These are phyloP conservation scores for Gaeumannomyces tritici DNA, from an alignment of 2,329 filamentous ascomycete genomes.

Conservation along the genomic window DNA sequence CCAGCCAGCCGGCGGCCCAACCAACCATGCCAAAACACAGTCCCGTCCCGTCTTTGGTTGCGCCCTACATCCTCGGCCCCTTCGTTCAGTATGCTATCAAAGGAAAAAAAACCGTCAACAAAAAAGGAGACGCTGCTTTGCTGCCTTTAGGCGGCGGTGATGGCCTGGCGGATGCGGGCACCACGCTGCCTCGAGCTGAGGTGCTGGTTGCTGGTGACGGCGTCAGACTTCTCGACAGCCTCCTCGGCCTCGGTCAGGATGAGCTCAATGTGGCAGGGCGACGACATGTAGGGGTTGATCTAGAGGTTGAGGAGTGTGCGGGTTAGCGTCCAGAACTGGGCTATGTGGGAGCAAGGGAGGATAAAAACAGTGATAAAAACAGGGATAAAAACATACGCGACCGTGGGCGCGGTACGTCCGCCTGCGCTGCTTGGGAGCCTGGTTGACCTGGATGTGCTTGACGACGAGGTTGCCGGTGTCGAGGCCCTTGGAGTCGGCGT, in stretches of 20 bases:
- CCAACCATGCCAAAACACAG: constrained; percentile 3
- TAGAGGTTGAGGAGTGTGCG: constrained; percentile 22
- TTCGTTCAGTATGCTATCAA: constrained; percentile 2
- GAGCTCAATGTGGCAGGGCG: constrained; percentile 99
- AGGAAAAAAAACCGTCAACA: not conserved
- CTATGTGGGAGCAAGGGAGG: too few species aligned
- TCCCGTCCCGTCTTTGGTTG: not conserved
- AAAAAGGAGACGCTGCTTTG: constrained; percentile 18
- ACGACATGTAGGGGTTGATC: constrained; percentile 99
- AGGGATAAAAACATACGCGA: constrained; percentile 64
- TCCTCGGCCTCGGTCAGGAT: constrained; percentile 98
- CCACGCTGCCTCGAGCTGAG: constrained; percentile 92
- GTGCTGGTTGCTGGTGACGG: constrained; percentile 53
- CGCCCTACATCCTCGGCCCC: too few species aligned
- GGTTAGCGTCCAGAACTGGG: not conserved
- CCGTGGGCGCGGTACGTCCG: constrained; percentile 99
- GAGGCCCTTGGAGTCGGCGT: constrained; percentile 93
- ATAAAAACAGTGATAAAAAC: too few species aligned
- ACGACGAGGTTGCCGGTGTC: constrained; percentile 95
- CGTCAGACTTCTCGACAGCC: constrained; percentile 82
- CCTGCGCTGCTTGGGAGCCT: constrained; percentile 98
- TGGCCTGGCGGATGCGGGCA: constrained; percentile 51
- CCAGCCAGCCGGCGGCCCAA: not conserved
- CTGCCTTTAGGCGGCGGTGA: constrained; percentile 50
- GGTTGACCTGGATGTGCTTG: constrained; percentile 99